Evolutionary conservation across 441 rosid genomes (phyloP).

Genomic region (Pelargonium myrrhifolium): DNA sequence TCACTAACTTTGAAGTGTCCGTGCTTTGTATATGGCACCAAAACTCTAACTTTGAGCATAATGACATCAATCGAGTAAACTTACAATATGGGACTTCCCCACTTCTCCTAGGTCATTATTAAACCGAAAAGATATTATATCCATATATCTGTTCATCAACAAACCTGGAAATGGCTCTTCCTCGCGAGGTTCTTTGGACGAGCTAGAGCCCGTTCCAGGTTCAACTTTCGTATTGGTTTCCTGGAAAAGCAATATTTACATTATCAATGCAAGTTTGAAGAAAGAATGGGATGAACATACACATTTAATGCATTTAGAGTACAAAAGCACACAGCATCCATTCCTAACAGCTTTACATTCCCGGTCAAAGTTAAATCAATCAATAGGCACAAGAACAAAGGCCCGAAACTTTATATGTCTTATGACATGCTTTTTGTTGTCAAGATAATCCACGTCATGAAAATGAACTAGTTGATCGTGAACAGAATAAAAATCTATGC

Average conservation of each 20-base stretch:
- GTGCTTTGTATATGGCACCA: no score
- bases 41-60: neutral
- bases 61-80: neutral
- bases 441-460: no score
- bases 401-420: neutral
- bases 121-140: neutral
- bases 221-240: conserved; percentile 30
- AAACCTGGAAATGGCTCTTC: conserved; percentile 55
- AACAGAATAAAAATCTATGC: neutral
- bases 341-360: neutral
- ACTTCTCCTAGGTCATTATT: neutral
- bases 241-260: conserved; percentile 27
- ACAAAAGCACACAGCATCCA: neutral
- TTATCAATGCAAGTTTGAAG: neutral
- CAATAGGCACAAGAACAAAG: neutral
- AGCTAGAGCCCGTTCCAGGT: conserved; percentile 41
- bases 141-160: conserved; percentile 19
- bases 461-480: neutral
- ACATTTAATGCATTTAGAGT: neutral
- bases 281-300: neutral
- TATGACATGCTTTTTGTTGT: neutral
- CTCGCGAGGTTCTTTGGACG: conserved; percentile 41
- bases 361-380: neutral
- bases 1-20: no score
- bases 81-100: neutral